phyloP scores from a whole-genome alignment of 2,329 filamentous ascomycete species.

The Ophiostoma pallidulum region DNA sequence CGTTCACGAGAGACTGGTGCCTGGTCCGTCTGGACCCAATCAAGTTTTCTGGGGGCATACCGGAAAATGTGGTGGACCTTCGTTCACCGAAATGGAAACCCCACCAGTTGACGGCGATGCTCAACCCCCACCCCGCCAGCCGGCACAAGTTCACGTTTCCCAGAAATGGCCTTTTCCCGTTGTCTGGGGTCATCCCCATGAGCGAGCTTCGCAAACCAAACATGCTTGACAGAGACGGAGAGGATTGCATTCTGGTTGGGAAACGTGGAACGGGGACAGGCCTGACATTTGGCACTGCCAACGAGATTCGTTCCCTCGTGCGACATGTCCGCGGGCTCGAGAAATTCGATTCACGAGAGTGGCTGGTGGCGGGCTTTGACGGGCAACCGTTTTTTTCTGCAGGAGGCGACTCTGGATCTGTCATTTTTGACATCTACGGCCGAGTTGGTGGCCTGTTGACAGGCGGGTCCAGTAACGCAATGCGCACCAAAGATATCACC shows the following conservation, averaged over 20 bases:
- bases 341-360: too few relatives aligned
- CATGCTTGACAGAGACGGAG: slow-evolving; percentile 1
- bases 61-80: too few relatives aligned
- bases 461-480: not conserved
- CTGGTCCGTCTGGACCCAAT: not conserved
- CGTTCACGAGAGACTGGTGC: slow-evolving; percentile 2
- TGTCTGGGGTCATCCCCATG: not conserved
- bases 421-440: not conserved
- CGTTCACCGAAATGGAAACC: too few relatives aligned
- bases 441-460: not conserved
- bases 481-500: too few relatives aligned
- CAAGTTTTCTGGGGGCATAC: slow-evolving; percentile 1
- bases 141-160: too few relatives aligned
- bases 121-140: too few relatives aligned
- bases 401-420: slow-evolving; percentile 1
- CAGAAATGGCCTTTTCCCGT: too few relatives aligned
- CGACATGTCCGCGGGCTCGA: too few relatives aligned
- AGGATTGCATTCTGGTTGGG: not conserved
- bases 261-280: not conserved
- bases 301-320: too few relatives aligned
- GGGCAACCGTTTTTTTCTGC: not conserved
- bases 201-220: not conserved
- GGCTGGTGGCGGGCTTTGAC: not conserved
- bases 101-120: too few relatives aligned
- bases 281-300: slow-evolving; percentile 4